Conservation (phyloP, 768 basidiomycete genomes). For the Leucogyrophana mollusca region DNA sequence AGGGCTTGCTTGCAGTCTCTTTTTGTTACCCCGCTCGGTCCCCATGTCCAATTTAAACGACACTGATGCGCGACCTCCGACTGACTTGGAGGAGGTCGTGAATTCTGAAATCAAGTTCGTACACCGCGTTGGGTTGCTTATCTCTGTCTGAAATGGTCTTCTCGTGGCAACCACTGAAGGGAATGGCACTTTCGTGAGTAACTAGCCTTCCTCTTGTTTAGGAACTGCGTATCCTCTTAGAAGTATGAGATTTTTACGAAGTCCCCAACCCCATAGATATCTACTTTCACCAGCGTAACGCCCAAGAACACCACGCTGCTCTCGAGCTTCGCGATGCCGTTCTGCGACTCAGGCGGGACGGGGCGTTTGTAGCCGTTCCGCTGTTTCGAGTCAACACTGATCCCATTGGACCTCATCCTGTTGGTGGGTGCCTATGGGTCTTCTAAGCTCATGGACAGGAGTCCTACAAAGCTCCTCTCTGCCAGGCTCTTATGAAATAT, state of each 20-base stretch:
- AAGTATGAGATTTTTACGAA: constrained; percentile 3
- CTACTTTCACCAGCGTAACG: constrained; percentile 73
- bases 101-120: constrained; percentile 62
- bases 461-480: neutral
- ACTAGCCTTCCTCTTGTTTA: no score
- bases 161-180: constrained; percentile 32
- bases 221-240: no score
- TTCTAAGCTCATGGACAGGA: neutral
- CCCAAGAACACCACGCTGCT: constrained; percentile 59
- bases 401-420: constrained; percentile 75
- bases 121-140: neutral
- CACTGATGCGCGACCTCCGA: constrained; percentile 31
- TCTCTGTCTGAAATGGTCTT: neutral
- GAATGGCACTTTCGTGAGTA: constrained; percentile 80
- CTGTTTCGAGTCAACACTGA: constrained; percentile 66
- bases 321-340: constrained; percentile 71
- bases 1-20: no score
- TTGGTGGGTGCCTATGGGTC: constrained; percentile 44
- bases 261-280: constrained; percentile 52
- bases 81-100: constrained; percentile 56
- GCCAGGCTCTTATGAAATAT: constrained; percentile 78
- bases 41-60: no score
- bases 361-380: constrained; percentile 79
- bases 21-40: no score
- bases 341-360: constrained; percentile 65